A percentile compares a stretch with the other conserved stretches of the same genome.
Evolutionary conservation across 331 rosid species (phyloP).

Genomic region (Arachis monticola): DNA sequence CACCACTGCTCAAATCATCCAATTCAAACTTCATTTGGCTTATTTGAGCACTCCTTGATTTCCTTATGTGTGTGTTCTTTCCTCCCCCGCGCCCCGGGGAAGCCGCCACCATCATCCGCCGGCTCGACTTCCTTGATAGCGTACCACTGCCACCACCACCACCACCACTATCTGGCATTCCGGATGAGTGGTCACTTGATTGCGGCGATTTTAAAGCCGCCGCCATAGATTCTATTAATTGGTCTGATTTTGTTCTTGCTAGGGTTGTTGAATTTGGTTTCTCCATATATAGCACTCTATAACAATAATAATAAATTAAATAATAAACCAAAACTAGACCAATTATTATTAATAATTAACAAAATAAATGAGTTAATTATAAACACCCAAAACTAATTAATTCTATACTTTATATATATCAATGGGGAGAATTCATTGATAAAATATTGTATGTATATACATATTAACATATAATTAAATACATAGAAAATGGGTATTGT

Average conservation of each 20-base stretch:
- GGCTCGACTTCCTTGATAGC: slow-evolving; percentile 73
- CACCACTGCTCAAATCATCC: slow-evolving; percentile 80
- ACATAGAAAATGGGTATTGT: neutral
- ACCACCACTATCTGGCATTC: slow-evolving; percentile 45
- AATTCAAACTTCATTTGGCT: slow-evolving; percentile 64
- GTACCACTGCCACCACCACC: slow-evolving; percentile 59
- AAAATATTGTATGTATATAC: neutral
- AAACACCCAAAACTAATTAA: too few species aligned
- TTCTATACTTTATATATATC: neutral
- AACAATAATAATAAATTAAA: neutral
- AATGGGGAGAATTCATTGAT: neutral
- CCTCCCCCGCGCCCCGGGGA: slow-evolving; percentile 63
- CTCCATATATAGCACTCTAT: slow-evolving; percentile 40
- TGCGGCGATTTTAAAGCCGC: slow-evolving; percentile 64
- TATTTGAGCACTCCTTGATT: slow-evolving; percentile 69
- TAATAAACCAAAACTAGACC: neutral
- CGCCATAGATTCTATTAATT: slow-evolving; percentile 59
- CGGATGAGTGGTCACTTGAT: slow-evolving; percentile 42
- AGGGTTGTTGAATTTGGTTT: slow-evolving; percentile 48
- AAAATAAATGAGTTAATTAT: too few species aligned
- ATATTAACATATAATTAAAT: too few species aligned
- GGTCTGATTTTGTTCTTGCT: slow-evolving; percentile 81
- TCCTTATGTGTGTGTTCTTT: slow-evolving; percentile 84
- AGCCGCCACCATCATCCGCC: slow-evolving; percentile 53
- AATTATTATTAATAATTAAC: too few species aligned